These are phyloP conservation scores for Solanum pennellii DNA, from an alignment of 257 asterid species.

Conservation along the genomic window DNA sequence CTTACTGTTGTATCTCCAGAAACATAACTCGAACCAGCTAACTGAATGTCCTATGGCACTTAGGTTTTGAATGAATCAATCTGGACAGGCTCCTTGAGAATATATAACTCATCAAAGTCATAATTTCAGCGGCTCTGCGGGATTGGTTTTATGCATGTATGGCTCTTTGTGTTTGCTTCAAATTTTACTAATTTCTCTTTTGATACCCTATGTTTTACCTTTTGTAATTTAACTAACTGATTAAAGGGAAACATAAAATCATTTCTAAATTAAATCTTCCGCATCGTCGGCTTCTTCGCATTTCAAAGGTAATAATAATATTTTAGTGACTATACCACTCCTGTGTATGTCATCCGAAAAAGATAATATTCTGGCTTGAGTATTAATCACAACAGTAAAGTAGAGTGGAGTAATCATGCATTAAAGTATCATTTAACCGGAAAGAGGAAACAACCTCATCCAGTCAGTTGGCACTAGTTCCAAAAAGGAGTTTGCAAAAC, in stretches of 20 bases:
- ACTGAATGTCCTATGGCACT: background rate
- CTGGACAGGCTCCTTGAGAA: background rate
- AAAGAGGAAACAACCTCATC: background rate
- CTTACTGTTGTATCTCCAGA: background rate
- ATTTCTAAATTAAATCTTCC: too few species aligned
- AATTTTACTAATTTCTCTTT: background rate
- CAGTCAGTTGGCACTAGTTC: background rate
- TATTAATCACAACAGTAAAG: background rate
- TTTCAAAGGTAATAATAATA: background rate
- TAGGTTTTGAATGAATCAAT: background rate
- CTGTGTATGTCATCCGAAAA: background rate
- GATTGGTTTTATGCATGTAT: background rate
- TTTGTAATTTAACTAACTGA: background rate
- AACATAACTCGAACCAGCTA: background rate
- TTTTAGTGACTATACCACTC: background rate
- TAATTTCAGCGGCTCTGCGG: background rate
- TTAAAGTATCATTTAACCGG: background rate
- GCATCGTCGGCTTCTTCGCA: too few species aligned
- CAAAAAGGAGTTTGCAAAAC: background rate
- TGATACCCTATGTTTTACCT: background rate
- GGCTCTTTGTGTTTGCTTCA: background rate
- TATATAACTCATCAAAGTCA: background rate
- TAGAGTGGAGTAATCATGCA: background rate
- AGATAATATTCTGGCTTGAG: background rate
- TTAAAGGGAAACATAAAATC: background rate